Evolutionary conservation across 2,329 filamentous ascomycete species (phyloP).

Genomic region (Pestalotiopsis sp.): DNA sequence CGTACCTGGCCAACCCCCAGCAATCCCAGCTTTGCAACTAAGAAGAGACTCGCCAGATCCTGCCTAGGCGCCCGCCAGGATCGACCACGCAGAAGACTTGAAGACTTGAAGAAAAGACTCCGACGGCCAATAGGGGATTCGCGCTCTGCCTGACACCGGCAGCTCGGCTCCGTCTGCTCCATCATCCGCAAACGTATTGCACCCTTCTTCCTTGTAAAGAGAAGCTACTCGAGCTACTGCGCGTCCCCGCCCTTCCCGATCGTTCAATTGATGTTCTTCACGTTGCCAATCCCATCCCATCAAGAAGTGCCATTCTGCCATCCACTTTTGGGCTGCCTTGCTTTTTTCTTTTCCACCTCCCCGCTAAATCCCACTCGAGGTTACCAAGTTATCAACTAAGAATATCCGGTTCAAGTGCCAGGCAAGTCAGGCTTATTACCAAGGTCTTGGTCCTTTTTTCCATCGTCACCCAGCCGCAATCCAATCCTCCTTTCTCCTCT

Average conservation of each 20-base stretch:
- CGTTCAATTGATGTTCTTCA: background rate
- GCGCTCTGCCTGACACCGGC: slow-evolving; percentile 7
- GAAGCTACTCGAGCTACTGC: background rate
- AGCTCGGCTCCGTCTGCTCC: slow-evolving; percentile 3
- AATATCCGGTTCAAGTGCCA: background rate
- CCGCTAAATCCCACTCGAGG: background rate
- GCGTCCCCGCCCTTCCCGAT: background rate
- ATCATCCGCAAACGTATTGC: slow-evolving; percentile 12
- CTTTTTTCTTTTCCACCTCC: background rate
- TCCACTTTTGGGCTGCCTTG: background rate
- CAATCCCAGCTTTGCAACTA: background rate
- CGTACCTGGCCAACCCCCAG: background rate
- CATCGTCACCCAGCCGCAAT: background rate
- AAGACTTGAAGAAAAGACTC: background rate
- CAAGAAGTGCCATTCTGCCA: background rate
- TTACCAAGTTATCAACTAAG: background rate
- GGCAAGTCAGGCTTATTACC: background rate
- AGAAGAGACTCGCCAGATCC: background rate
- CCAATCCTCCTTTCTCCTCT: background rate
- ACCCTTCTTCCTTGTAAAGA: background rate
- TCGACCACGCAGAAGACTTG: background rate
- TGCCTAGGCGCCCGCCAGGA: background rate
- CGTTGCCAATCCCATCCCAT: background rate
- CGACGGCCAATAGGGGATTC: slow-evolving; percentile 8
- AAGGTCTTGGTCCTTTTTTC: background rate